Percentiles rank a stretch among this genome's conserved stretches.
Conservation (phyloP, 2,329 filamentous ascomycete genomes). For the Fusarium foetens region DNA sequence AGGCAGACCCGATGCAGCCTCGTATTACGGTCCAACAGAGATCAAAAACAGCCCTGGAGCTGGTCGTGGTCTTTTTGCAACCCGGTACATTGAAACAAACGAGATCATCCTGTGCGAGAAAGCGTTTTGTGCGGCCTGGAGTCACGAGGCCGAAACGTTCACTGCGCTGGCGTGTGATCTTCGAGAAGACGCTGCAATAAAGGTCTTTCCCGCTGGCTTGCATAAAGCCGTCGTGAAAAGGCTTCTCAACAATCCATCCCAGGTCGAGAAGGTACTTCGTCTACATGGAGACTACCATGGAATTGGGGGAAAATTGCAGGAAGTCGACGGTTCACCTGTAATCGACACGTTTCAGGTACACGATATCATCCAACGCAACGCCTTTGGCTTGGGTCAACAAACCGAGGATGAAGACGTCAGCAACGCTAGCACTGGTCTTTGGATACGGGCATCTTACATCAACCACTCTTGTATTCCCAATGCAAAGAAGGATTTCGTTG, state of each 20-base stretch:
- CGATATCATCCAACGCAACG: conserved; percentile 48
- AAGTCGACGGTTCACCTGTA: conserved; percentile 40
- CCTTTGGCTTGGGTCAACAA: conserved; percentile 47
- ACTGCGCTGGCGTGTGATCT: conserved; percentile 48
- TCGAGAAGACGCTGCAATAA: conserved; percentile 42
- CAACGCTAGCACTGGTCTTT: conserved; percentile 52
- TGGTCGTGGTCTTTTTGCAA: conserved; percentile 53
- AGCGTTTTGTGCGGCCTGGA: conserved; percentile 47
- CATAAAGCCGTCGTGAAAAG: conserved; percentile 44
- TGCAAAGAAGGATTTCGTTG: conserved; percentile 50
- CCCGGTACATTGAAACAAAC: conserved; percentile 43
- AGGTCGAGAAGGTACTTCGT: conserved; percentile 31
- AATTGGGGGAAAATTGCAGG: conserved; percentile 24
- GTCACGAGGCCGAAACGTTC: conserved; percentile 45
- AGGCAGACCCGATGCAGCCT: conserved; percentile 47
- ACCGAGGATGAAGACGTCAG: conserved; percentile 42
- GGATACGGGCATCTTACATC: conserved; percentile 53
- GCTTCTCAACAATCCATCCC: conserved; percentile 45
- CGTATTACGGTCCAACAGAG: conserved; percentile 42
- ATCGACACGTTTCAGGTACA: conserved; percentile 49
- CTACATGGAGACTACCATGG: conserved; percentile 46
- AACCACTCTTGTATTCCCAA: conserved; percentile 57
- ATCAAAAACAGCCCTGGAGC: conserved; percentile 41
- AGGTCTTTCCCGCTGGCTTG: conserved; percentile 47
- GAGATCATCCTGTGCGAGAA: conserved; percentile 51